phyloP scores from a whole-genome alignment of 768 basidiomycete species.

The Boletus pseudopeckii region DNA sequence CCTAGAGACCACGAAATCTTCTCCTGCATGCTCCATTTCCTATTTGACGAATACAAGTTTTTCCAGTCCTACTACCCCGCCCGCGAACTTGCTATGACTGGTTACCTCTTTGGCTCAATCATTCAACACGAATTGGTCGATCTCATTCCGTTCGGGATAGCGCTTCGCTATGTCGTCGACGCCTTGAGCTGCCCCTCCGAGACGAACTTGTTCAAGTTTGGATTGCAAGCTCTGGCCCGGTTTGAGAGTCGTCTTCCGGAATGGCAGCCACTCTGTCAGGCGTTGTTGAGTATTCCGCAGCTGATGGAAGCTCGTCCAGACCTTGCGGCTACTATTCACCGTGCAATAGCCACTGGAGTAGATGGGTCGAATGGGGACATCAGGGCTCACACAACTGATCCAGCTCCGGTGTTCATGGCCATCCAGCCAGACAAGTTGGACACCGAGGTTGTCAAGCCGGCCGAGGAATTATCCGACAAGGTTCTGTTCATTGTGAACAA shows the following conservation, averaged over 20 bases:
- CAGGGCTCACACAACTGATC: slow-evolving; percentile 39
- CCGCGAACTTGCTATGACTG: slow-evolving; percentile 93
- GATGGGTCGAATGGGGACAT: slow-evolving; percentile 43
- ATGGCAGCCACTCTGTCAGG: slow-evolving; percentile 91
- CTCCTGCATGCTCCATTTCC: slow-evolving; percentile 99
- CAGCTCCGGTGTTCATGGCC: slow-evolving; percentile 64
- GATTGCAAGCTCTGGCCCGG: slow-evolving; percentile 82
- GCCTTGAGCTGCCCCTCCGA: slow-evolving; percentile 89
- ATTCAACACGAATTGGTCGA: slow-evolving; percentile 93
- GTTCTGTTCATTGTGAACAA: slow-evolving; percentile 99
- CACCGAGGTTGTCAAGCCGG: slow-evolving; percentile 62
- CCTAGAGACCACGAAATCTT: slow-evolving; percentile 92
- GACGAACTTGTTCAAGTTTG: slow-evolving; percentile 93
- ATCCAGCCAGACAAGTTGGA: slow-evolving; percentile 70
- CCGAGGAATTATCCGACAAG: slow-evolving; percentile 86
- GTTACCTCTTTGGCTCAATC: slow-evolving; percentile 92
- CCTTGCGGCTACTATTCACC: slow-evolving; percentile 64
- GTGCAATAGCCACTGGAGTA: slow-evolving; percentile 56
- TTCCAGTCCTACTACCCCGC: slow-evolving; percentile 95
- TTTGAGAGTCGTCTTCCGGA: slow-evolving; percentile 86
- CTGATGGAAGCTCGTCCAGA: slow-evolving; percentile 85
- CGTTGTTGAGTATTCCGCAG: slow-evolving; percentile 82
- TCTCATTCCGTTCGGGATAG: slow-evolving; percentile 91
- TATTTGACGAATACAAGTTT: slow-evolving; percentile 99
- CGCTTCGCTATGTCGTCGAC: slow-evolving; percentile 94